Conservation (phyloP, 495 filamentous ascomycete species). For the Apodospora peruviana region DNA sequence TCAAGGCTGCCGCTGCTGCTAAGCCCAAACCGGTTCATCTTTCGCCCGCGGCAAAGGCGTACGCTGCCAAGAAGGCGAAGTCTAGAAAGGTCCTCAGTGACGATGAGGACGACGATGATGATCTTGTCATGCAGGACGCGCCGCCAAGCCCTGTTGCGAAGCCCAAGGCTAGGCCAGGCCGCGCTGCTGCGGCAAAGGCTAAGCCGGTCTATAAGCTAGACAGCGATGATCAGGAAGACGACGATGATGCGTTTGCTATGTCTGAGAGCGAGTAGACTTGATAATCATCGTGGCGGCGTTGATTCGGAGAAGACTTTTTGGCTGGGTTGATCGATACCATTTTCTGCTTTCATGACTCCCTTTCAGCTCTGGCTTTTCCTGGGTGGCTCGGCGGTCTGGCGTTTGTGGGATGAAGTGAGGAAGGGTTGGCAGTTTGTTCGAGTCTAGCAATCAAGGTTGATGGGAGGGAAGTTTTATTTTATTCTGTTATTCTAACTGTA, state of each 20-base stretch:
- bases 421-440: too few species aligned
- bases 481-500: too few species aligned
- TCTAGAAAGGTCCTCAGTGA: slow-evolving; percentile 36
- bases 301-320: too few species aligned
- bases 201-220: slow-evolving; percentile 39
- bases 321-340: too few species aligned
- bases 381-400: too few species aligned
- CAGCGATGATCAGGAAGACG: slow-evolving; percentile 22
- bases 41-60: slow-evolving; percentile 77
- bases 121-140: slow-evolving; percentile 27
- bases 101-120: slow-evolving; percentile 40
- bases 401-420: too few species aligned
- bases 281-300: too few species aligned
- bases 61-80: slow-evolving; percentile 66
- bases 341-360: too few species aligned
- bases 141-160: slow-evolving; percentile 35
- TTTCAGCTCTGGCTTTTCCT: too few species aligned
- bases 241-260: slow-evolving; percentile 23
- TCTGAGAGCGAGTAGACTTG: slow-evolving; percentile 11
- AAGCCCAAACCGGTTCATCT: slow-evolving; percentile 43
- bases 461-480: too few species aligned
- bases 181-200: slow-evolving; percentile 37
- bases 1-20: slow-evolving; percentile 21
- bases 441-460: too few species aligned
- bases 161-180: slow-evolving; percentile 40